phyloP scores from a whole-genome alignment of 306 rosid genomes.

The Begonia loranthoides region DNA sequence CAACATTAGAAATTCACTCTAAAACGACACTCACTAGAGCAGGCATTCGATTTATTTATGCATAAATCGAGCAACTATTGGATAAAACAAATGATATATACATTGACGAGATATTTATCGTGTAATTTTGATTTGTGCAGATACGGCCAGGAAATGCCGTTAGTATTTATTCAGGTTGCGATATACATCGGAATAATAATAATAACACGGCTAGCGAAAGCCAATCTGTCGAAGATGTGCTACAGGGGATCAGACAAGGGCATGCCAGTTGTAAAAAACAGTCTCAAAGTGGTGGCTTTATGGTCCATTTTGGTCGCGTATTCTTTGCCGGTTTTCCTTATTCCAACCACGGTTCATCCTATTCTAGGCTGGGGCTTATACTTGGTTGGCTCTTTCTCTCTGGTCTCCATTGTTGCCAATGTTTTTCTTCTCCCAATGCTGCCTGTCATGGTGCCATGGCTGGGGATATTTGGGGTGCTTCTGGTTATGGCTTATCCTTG shows the following conservation, averaged over 20 bases:
- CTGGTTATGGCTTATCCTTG: constrained; percentile 79
- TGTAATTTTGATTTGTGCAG: constrained; percentile 15
- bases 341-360: constrained; percentile 85
- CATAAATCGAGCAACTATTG: too few relatives aligned
- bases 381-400: constrained; percentile 44
- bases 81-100: too few relatives aligned
- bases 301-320: constrained; percentile 73
- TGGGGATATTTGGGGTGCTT: constrained; percentile 43
- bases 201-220: constrained; percentile 55
- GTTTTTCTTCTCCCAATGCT: constrained; percentile 51
- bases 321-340: constrained; percentile 39
- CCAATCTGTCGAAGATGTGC: constrained; percentile 58
- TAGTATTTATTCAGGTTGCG: constrained; percentile 33
- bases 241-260: constrained; percentile 53
- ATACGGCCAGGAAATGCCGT: constrained; percentile 56
- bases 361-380: constrained; percentile 64
- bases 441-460: constrained; percentile 46
- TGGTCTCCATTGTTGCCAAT: constrained; percentile 43
- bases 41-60: too few relatives aligned
- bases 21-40: too few relatives aligned
- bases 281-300: constrained; percentile 38
- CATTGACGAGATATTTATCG: too few relatives aligned
- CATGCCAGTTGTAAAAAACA: constrained; percentile 25
- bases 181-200: constrained; percentile 44
- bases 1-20: too few relatives aligned